Conservation (phyloP, 176 grass and related monocot genomes). For the Carex cristatella region DNA sequence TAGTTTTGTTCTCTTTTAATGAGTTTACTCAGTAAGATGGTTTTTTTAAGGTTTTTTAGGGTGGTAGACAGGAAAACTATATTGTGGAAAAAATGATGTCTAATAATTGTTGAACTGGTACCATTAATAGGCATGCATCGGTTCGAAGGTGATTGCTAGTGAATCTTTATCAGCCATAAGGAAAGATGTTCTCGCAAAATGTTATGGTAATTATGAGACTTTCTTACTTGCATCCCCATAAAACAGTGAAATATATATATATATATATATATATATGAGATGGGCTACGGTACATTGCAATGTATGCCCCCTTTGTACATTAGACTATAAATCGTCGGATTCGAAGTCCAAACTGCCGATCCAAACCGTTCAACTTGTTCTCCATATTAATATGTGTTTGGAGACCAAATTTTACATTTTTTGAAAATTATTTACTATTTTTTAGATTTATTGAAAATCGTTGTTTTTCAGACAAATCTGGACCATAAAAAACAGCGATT, state of each 20-base stretch:
- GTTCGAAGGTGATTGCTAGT: slow-evolving; percentile 87
- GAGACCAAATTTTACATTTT: too few species aligned
- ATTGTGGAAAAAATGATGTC: background rate
- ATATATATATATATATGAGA: background rate
- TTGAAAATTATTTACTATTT: too few species aligned
- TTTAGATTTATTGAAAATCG: too few species aligned
- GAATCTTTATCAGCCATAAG: slow-evolving; percentile 90
- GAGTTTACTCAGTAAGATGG: background rate
- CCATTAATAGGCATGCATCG: slow-evolving; percentile 78
- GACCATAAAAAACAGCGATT: too few species aligned
- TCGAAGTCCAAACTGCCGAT: too few species aligned
- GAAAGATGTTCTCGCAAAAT: slow-evolving; percentile 98
- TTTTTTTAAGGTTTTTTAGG: slow-evolving; percentile 11
- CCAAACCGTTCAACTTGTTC: too few species aligned
- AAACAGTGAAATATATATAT: background rate
- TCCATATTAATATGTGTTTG: too few species aligned
- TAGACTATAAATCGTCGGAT: too few species aligned
- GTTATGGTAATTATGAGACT: slow-evolving; percentile 64
- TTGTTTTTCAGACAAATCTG: too few species aligned
- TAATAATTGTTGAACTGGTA: slow-evolving; percentile 29
- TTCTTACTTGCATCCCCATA: slow-evolving; percentile 18
- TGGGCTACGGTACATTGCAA: too few species aligned
- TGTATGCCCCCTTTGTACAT: too few species aligned
- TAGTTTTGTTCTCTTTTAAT: slow-evolving; percentile 2
- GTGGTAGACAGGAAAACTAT: slow-evolving; percentile 16